Evolutionary conservation across 2,329 filamentous ascomycete genomes (phyloP).

Genomic region (Penicillium sp.): DNA sequence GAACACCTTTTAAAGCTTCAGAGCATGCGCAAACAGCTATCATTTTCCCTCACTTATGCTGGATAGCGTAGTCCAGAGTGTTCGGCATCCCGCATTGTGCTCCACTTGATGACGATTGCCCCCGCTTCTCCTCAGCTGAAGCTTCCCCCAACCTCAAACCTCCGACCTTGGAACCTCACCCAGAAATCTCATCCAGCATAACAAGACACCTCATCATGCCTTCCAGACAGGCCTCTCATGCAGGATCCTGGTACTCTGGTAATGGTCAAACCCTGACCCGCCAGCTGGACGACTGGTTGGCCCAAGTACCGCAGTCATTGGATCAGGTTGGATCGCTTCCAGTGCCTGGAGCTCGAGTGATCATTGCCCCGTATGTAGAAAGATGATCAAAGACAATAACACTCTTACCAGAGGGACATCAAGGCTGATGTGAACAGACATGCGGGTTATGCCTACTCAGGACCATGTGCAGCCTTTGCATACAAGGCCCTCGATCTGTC

Average conservation of each 20-base stretch:
- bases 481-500: slow-evolving; percentile 86
- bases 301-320: slow-evolving; percentile 66
- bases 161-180: slow-evolving; percentile 11
- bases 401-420: not conserved
- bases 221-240: slow-evolving; percentile 68
- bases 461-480: slow-evolving; percentile 88
- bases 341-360: slow-evolving; percentile 71
- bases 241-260: slow-evolving; percentile 82
- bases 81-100: slow-evolving; percentile 20
- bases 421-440: slow-evolving; percentile 61
- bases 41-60: not conserved
- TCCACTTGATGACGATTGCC: slow-evolving; percentile 31
- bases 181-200: not conserved
- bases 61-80: slow-evolving; percentile 5
- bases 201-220: slow-evolving; percentile 33
- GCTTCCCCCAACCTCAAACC: slow-evolving; percentile 3
- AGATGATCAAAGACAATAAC: not conserved
- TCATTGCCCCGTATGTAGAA: slow-evolving; percentile 83
- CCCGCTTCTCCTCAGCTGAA: slow-evolving; percentile 30
- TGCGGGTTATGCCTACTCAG: slow-evolving; percentile 91
- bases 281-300: slow-evolving; percentile 76
- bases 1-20: not conserved
- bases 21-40: not conserved
- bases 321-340: slow-evolving; percentile 67
- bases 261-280: slow-evolving; percentile 60